Evolutionary conservation across 2,329 filamentous ascomycete genomes (phyloP), one percentile per base, ranked within the genome.

Genomic region (Fusarium siculi): DNA sequence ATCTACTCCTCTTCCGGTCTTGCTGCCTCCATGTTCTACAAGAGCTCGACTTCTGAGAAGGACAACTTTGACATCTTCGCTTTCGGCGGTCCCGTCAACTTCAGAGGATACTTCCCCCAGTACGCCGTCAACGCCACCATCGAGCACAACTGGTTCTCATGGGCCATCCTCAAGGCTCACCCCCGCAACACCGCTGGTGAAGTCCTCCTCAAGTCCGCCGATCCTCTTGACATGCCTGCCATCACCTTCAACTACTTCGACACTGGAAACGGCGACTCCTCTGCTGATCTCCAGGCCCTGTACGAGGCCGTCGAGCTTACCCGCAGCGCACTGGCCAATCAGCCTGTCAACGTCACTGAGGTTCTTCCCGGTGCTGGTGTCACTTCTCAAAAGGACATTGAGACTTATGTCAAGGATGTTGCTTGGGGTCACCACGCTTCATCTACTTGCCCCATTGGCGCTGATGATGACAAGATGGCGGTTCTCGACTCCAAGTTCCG

Each of bases 201-300:
- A 3, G 91, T 94, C 8, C 86, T 80, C 7, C 86, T 94, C 9
- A 84, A 83, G 21, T 91, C 89, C 0, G 81, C 87, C 0, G 87
- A 93, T 76, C 91, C 92, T 1, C 87, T 88, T 2, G 91, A 93
- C 60, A 82, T 85, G 7, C 92, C 92, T 0, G 79, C 87, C 10
- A 92, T 93, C 72, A 83, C 84, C 55, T 92, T 91, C 82, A 88
- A 90, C 79, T 91, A 87, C 79, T 91, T 89, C 81, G 84, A 86
- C 52, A 82, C 83, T 0, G 87, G 87, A 25, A 81, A 78, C 25
- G 83, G 85, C 28, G 87, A 87, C 11, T 81, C 84, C 7, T 80
- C 80, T 0, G 82, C 84, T 37, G 85, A 89, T 52, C 76, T 88
- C 14, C 86, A 89, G 52, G 88, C 89, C 2, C 72, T 90, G 19